Percentiles rank a stretch among this genome's conserved stretches.
Evolutionary conservation across 768 basidiomycete genomes (phyloP).

Genomic region (Plicaturopsis crispa): DNA sequence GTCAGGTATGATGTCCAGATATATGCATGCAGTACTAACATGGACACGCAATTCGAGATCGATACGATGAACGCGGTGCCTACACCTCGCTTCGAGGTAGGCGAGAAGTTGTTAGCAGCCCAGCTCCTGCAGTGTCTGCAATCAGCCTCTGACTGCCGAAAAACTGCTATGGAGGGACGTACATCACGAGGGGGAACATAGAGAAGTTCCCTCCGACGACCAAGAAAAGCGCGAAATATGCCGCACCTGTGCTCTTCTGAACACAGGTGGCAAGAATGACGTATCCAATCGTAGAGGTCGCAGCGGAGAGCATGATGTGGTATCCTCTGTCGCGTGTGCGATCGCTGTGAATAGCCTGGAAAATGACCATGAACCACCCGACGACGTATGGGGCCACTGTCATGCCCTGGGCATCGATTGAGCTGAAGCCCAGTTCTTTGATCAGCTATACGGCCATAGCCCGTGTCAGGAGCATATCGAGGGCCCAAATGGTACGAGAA

Average conservation of each 20-base stretch:
- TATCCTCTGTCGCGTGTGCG: constrained; percentile 45
- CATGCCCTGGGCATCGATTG: constrained; percentile 49
- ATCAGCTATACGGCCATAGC: constrained; percentile 33
- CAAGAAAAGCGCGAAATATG: constrained; percentile 52
- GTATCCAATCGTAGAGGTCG: constrained; percentile 42
- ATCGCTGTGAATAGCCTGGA: constrained; percentile 50
- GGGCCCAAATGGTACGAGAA: background rate
- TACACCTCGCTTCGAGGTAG: constrained; percentile 52
- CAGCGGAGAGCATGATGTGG: constrained; percentile 44
- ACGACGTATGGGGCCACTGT: constrained; percentile 51
- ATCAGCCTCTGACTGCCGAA: background rate
- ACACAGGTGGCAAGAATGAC: constrained; percentile 44
- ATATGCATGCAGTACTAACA: constrained; percentile 24
- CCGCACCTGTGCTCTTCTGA: constrained; percentile 42
- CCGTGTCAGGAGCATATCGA: background rate
- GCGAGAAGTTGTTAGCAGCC: constrained; percentile 52
- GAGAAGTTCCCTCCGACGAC: constrained; percentile 48
- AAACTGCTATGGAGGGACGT: constrained; percentile 10
- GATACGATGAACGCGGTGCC: constrained; percentile 56
- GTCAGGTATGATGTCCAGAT: background rate
- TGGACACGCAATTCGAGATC: constrained; percentile 50
- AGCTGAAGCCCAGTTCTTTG: constrained; percentile 46
- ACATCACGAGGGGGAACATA: constrained; percentile 54
- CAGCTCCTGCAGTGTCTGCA: constrained; percentile 35
- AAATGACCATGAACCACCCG: constrained; percentile 48